Evolutionary conservation across 805 yeast genomes (phyloP).

Genomic region (Yamadazyma tumulicola): DNA sequence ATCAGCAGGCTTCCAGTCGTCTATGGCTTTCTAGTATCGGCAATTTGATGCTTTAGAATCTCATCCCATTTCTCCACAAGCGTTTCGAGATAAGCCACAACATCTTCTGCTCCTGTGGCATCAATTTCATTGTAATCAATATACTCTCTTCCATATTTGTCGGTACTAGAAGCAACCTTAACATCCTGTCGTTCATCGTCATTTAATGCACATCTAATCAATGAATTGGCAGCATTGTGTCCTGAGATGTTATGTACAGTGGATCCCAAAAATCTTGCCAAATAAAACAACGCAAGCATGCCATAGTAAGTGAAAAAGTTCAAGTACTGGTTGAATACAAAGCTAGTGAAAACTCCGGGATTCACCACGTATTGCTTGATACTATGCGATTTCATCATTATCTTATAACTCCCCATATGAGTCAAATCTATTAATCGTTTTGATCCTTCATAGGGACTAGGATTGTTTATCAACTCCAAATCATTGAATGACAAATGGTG

Average conservation of each 20-base stretch:
- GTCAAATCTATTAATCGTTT: conserved; percentile 81
- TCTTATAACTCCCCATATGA: conserved; percentile 66
- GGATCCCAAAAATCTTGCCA: conserved; percentile 80
- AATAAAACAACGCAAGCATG: conserved; percentile 78
- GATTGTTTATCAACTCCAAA: conserved; percentile 60
- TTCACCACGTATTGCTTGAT: conserved; percentile 77
- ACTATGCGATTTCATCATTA: conserved; percentile 45
- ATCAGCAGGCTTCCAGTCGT: background rate
- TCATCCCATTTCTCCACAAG: conserved; percentile 70
- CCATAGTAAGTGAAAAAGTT: conserved; percentile 79
- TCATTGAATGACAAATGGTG: conserved; percentile 72
- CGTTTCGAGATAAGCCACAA: conserved; percentile 57
- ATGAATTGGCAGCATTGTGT: conserved; percentile 86
- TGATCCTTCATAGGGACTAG: conserved; percentile 85
- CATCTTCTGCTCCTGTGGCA: conserved; percentile 60
- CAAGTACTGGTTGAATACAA: conserved; percentile 71
- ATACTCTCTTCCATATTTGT: conserved; percentile 61
- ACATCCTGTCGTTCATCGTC: conserved; percentile 50
- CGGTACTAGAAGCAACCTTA: conserved; percentile 66
- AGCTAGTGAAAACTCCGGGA: conserved; percentile 91
- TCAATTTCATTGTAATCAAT: conserved; percentile 56
- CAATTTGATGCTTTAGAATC: conserved; percentile 69
- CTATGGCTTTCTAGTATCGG: conserved; percentile 38
- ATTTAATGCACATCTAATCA: conserved; percentile 52
- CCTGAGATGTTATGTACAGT: conserved; percentile 89